Evolutionary conservation across 768 basidiomycete genomes (phyloP).

Genomic region (Podaxis carcinomalis): DNA sequence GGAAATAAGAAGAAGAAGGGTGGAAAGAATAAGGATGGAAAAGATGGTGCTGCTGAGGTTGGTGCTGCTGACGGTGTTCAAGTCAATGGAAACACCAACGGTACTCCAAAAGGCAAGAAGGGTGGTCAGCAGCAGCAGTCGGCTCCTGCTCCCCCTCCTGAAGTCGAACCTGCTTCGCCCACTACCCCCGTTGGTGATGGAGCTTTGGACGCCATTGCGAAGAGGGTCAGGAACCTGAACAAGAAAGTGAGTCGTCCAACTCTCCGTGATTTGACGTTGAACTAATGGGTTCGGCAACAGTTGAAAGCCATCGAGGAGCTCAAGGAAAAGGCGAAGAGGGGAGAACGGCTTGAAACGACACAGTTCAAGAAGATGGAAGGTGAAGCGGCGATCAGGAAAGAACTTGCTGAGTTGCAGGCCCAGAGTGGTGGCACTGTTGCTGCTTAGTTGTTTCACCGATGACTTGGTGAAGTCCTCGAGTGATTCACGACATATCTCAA

Average conservation of each 20-base stretch:
- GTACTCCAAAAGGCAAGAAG: conserved; percentile 15
- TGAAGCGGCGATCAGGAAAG: conserved; percentile 79
- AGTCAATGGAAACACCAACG: conserved; percentile 3
- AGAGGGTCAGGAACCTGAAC: conserved; percentile 91
- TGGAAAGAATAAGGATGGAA: conserved; percentile 31
- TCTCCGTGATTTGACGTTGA: not conserved
- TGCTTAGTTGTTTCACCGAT: not conserved
- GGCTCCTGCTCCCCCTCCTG: conserved; percentile 19
- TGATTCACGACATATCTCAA: not conserved
- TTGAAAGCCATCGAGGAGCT: conserved; percentile 98
- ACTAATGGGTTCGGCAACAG: conserved; percentile 32
- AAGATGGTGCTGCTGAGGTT: conserved; percentile 28
- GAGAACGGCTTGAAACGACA: conserved; percentile 90
- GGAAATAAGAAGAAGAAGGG: conserved; percentile 57
- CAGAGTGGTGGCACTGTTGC: not conserved
- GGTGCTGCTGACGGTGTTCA: conserved; percentile 39
- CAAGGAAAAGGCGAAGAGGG: conserved; percentile 85
- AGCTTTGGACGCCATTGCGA: conserved; percentile 74
- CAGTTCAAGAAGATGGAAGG: conserved; percentile 97
- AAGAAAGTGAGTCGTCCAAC: conserved; percentile 71
- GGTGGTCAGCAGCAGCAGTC: conserved; percentile 16
- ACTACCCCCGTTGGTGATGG: conserved; percentile 51
- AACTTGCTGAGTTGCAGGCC: conserved; percentile 49
- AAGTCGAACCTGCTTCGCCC: conserved; percentile 33
- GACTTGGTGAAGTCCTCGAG: not conserved